Evolutionary conservation across 495 filamentous ascomycete species (phyloP).

Genomic region (Thermochaetoides thermophila): DNA sequence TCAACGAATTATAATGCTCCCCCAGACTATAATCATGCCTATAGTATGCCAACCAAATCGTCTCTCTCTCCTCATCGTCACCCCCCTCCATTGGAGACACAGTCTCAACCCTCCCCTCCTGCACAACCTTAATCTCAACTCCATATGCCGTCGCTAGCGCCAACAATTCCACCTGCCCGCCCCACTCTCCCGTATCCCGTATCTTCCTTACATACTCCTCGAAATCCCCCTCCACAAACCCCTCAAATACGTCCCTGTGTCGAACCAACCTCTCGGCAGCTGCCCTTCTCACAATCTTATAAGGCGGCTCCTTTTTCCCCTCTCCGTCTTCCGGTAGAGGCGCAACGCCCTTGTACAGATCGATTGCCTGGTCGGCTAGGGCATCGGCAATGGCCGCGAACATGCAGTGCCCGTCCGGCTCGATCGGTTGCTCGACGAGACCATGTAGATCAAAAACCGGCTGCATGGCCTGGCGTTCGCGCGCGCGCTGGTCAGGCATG

Average conservation of each 20-base stretch:
- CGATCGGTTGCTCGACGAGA: slow-evolving; percentile 63
- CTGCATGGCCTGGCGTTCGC: slow-evolving; percentile 57
- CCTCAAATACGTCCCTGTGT: slow-evolving; percentile 40
- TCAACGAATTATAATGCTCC: slow-evolving; percentile 91
- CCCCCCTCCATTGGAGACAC: slow-evolving; percentile 38
- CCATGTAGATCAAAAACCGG: slow-evolving; percentile 42
- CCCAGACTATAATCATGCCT: slow-evolving; percentile 81
- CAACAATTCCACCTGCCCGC: slow-evolving; percentile 76
- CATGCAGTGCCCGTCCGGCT: slow-evolving; percentile 89
- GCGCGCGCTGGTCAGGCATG: slow-evolving; percentile 56
- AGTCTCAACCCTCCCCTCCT: slow-evolving; percentile 65
- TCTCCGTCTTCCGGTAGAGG: slow-evolving; percentile 3
- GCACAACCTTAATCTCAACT: slow-evolving; percentile 72
- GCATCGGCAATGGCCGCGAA: slow-evolving; percentile 87
- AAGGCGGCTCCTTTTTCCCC: slow-evolving; percentile 18
- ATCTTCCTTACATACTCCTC: slow-evolving; percentile 62
- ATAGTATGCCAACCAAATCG: slow-evolving; percentile 90
- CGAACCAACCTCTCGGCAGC: slow-evolving; percentile 43
- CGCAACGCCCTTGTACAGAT: slow-evolving; percentile 9
- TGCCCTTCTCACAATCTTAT: slow-evolving; percentile 36
- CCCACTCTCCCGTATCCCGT: slow-evolving; percentile 87
- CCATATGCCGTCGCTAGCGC: slow-evolving; percentile 74
- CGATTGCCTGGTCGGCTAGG: slow-evolving; percentile 34
- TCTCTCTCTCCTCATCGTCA: slow-evolving; percentile 18
- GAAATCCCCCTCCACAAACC: slow-evolving; percentile 68